Conservation (phyloP, 495 filamentous ascomycete species). For the Xylaria cubensis region DNA sequence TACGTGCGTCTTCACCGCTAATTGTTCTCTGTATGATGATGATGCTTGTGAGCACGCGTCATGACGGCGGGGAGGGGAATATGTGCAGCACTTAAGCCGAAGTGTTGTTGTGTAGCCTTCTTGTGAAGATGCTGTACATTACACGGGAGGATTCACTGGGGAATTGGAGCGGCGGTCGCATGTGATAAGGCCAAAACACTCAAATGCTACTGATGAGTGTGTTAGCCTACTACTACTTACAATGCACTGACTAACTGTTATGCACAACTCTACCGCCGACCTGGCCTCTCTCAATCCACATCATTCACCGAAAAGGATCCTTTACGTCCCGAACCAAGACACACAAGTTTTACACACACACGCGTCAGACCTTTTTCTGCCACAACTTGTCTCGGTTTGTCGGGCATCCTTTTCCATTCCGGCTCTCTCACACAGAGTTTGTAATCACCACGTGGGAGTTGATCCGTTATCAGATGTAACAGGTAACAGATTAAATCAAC, state of each 20-base stretch:
- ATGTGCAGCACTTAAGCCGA: neutral
- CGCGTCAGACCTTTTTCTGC: neutral
- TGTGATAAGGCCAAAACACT: constrained; percentile 19
- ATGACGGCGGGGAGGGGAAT: neutral
- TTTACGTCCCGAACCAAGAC: neutral
- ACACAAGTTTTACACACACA: constrained; percentile 1
- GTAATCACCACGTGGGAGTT: neutral
- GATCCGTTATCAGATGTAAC: neutral
- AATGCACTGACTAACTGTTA: neutral
- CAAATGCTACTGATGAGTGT: constrained; percentile 9
- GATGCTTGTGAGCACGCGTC: neutral
- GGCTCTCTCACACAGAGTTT: neutral
- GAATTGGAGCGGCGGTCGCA: constrained; percentile 11
- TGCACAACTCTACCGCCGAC: neutral
- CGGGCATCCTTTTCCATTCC: neutral
- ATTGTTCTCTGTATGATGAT: constrained; percentile 6
- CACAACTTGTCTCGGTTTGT: neutral
- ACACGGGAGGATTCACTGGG: constrained; percentile 2
- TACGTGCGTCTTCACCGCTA: constrained; percentile 14
- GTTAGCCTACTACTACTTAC: neutral
- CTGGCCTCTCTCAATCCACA: constrained; percentile 18
- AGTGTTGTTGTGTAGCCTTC: neutral
- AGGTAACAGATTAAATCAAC: neutral
- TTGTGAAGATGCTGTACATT: neutral
- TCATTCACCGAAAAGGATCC: constrained; percentile 18